A percentile compares a stretch with the other conserved stretches of the same genome.
Conservation (phyloP, 2,329 filamentous ascomycete genomes). For the Volutella citrinella region DNA sequence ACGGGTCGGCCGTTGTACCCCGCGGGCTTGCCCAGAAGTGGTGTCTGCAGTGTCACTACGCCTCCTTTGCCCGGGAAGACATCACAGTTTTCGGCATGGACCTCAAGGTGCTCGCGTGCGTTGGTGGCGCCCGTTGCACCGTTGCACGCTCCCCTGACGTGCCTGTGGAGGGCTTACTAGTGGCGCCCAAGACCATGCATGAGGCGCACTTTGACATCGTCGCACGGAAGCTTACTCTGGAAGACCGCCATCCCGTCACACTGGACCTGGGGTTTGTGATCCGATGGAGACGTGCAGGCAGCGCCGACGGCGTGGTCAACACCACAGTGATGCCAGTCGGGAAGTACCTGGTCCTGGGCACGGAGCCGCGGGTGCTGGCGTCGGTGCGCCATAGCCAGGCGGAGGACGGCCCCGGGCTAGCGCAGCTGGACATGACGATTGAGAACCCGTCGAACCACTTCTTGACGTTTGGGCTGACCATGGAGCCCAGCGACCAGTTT, state of each 20-base stretch:
- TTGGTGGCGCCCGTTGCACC: constrained; percentile 60
- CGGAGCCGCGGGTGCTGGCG: constrained; percentile 81
- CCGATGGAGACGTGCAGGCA: constrained; percentile 65
- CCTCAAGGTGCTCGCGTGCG: constrained; percentile 56
- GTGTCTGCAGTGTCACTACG: constrained; percentile 69
- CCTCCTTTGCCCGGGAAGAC: constrained; percentile 74
- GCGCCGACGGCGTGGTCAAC: constrained; percentile 41
- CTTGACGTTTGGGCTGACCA: constrained; percentile 84
- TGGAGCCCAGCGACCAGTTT: constrained; percentile 92
- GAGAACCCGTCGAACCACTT: constrained; percentile 96
- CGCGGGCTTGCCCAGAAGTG: constrained; percentile 76
- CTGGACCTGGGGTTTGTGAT: constrained; percentile 75
- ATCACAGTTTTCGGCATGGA: constrained; percentile 62
- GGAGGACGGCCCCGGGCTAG: constrained; percentile 29
- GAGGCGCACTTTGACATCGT: constrained; percentile 72
- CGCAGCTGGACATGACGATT: constrained; percentile 60
- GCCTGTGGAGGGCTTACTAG: constrained; percentile 42
- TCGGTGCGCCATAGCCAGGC: constrained; percentile 45
- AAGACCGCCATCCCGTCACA: constrained; percentile 73
- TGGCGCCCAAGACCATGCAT: constrained; percentile 66
- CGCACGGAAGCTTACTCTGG: constrained; percentile 72
- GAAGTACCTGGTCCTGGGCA: constrained; percentile 74
- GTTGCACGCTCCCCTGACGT: constrained; percentile 38
- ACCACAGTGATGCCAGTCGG: constrained; percentile 73
- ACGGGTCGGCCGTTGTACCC: constrained; percentile 27